Base-by-base conservation (phyloP, 257 asterid genomes). In the Craterostigma plantagineum region DNA sequence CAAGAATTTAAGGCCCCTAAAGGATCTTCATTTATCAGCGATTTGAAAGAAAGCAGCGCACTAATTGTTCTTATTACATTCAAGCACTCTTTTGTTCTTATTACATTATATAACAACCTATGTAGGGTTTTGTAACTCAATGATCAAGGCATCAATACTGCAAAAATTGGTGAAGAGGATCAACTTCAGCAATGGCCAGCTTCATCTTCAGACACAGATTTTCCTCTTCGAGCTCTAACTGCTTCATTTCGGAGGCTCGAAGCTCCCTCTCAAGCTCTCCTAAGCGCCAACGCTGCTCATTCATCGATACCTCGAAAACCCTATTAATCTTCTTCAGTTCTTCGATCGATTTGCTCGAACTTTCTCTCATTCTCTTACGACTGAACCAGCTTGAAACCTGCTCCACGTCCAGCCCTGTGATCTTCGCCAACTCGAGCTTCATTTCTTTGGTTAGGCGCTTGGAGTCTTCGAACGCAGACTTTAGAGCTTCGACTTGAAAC, bases 21-120 rank as follows among this genome's bases (percentile, higher is more conserved):
- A 11, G 75, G 85, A 48, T 75, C 81, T 14, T 60, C 64, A 14
- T 30, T 58, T 54, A 75, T 57, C 48, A 39, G 45, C 14, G 68
- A 62, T 54, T 68, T 71, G 61, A 75, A 60, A 9, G 64, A 60
- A 17, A 71, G 68, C 50, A 75, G 47, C 34, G 77, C 30, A n/a
- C n/a, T n/a, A n/a, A n/a, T n/a, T n/a, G n/a, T n/a, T n/a, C n/a
- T n/a, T n/a, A n/a, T n/a, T n/a, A n/a, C n/a, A n/a, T n/a, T n/a
- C n/a, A n/a, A n/a, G n/a, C n/a, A n/a, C n/a, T n/a, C n/a, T n/a
- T n/a, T n/a, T n/a, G n/a, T n/a, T 23, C 6, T 23, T 23, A 23
- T 23, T 23, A 23, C 30, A 23, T 23, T 23, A 23, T n/a, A n/a
- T n/a, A n/a, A n/a, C n/a, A n/a, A n/a, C n/a, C n/a, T n/a, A n/a